Conservation (phyloP, 805 yeast genomes). For the Wickerhamiella azymoides region DNA sequence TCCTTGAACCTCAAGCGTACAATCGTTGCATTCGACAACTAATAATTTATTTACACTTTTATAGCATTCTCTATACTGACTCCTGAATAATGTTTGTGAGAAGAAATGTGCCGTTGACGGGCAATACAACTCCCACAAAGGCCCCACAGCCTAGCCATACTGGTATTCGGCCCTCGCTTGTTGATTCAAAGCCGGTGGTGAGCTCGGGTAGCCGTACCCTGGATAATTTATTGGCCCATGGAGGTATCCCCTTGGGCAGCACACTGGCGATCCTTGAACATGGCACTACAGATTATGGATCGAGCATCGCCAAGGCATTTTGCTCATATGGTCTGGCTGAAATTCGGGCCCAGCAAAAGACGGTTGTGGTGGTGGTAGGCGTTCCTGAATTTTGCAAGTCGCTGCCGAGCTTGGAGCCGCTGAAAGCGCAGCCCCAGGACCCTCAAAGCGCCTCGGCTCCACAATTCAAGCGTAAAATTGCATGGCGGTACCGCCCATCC, state of each 20-base stretch:
- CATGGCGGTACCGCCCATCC: conserved; percentile 73
- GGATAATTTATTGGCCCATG: conserved; percentile 63
- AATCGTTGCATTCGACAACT: background rate
- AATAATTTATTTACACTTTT: too few species aligned
- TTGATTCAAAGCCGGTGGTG: conserved; percentile 58
- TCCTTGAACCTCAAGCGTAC: background rate
- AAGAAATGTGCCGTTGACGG: conserved; percentile 8
- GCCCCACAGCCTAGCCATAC: conserved; percentile 28
- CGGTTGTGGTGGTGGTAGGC: conserved; percentile 16
- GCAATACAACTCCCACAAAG: conserved; percentile 1
- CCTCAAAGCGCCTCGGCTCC: conserved; percentile 37
- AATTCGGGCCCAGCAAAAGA: conserved; percentile 38
- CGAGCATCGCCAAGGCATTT: conserved; percentile 53
- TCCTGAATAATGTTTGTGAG: conserved; percentile 4
- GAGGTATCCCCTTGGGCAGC: conserved; percentile 71
- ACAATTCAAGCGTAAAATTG: conserved; percentile 36
- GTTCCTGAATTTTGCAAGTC: conserved; percentile 17
- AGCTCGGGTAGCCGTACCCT: conserved; percentile 72
- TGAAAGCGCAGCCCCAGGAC: background rate
- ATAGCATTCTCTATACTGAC: too few species aligned
- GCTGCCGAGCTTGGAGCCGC: conserved; percentile 44
- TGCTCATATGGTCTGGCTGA: conserved; percentile 55
- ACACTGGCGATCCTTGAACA: conserved; percentile 63
- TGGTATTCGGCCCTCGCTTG: conserved; percentile 61
- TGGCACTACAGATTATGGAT: conserved; percentile 74